Evolutionary conservation across 2,329 filamentous ascomycete genomes (phyloP), one percentile per base, ranked within the genome.

Genomic region (Arthroderma sp.): DNA sequence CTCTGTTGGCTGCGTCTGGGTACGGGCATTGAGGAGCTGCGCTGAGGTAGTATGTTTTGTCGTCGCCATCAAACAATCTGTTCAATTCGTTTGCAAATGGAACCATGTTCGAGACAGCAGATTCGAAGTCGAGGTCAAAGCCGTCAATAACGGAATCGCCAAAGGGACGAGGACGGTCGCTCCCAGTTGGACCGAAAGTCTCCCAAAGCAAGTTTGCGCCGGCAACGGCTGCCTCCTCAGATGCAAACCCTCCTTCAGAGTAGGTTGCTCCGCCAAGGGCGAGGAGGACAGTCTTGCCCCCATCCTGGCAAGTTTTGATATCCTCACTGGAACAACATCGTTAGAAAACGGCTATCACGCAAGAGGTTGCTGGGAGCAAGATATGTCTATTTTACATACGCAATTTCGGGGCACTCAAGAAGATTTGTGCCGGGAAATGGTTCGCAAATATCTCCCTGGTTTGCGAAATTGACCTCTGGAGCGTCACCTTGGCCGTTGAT

Each of bases 91-190:
- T 65, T 1, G 72, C 79, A 53, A 86, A 83, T 1, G 74, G 63
- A 0, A 67, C 69, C 64, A 82, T 77, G 63, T 83, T 79, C 40
- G 61, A 61, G 9, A 74, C 72, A 2, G 62, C 60, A 4, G 74
- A 68, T 63, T 86, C 82, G 50, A 86, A 79, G 59, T 87, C 83
- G 51, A 86, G 77, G 62, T 87, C 83, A 59, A 87, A 86, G 4
- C 83, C 83, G 58, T 87, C 81, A 36, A 87, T 65, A 3, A 75
- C 68, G 6, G 78, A 75, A 8, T 65, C 62, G 44, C 79, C 79
- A 57, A 86, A 86, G 1, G 83, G 83, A 6, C 83, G 75, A 45
- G 75, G 68, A 5, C 66, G 66, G 34, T 43, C 37, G 5, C 32
- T 29, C 42, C 39, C 48, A 68, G 66, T 11, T 4, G 82, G 78